Evolutionary conservation across 805 yeast species (phyloP).

Genomic region (Osmozyma mogii): DNA sequence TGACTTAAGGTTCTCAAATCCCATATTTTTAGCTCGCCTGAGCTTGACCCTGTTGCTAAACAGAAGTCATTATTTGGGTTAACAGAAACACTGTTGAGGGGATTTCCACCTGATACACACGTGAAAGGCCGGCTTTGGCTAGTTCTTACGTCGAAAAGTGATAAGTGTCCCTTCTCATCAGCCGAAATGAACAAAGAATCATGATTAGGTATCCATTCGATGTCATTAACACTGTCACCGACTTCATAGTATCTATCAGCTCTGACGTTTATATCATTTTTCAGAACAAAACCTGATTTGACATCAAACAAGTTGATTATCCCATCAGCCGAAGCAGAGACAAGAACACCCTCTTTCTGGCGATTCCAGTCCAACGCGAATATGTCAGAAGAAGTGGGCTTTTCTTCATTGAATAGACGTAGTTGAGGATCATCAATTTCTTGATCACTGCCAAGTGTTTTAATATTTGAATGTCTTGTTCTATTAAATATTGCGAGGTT

Average conservation of each 20-base stretch:
- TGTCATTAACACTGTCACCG: slow-evolving; percentile 54
- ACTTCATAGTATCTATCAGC: slow-evolving; percentile 3
- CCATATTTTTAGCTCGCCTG: slow-evolving; percentile 51
- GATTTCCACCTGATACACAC: slow-evolving; percentile 43
- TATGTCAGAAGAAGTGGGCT: slow-evolving; percentile 41
- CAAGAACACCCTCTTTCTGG: slow-evolving; percentile 48
- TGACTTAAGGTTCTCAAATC: slow-evolving; percentile 45
- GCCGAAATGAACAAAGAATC: slow-evolving; percentile 54
- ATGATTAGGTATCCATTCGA: slow-evolving; percentile 61
- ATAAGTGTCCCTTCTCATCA: slow-evolving; percentile 53
- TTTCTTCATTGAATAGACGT: slow-evolving; percentile 26
- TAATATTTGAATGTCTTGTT: slow-evolving; percentile 58
- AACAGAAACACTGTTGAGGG: slow-evolving; percentile 52
- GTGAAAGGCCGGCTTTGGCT: slow-evolving; percentile 36
- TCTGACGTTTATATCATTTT: slow-evolving; percentile 1
- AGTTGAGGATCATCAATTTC: slow-evolving; percentile 44
- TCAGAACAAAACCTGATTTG: slow-evolving; percentile 11
- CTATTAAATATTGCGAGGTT: slow-evolving; percentile 64
- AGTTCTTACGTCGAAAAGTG: slow-evolving; percentile 48
- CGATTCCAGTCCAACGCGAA: slow-evolving; percentile 73
- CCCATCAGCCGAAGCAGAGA: slow-evolving; percentile 61
- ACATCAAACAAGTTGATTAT: slow-evolving; percentile 63
- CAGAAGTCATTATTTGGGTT: slow-evolving; percentile 49
- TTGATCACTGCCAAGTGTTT: slow-evolving; percentile 16
- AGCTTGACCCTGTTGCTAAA: slow-evolving; percentile 60